Base-by-base conservation (phyloP, 2,329 filamentous ascomycete genomes). In the Penicillium sp. region DNA sequence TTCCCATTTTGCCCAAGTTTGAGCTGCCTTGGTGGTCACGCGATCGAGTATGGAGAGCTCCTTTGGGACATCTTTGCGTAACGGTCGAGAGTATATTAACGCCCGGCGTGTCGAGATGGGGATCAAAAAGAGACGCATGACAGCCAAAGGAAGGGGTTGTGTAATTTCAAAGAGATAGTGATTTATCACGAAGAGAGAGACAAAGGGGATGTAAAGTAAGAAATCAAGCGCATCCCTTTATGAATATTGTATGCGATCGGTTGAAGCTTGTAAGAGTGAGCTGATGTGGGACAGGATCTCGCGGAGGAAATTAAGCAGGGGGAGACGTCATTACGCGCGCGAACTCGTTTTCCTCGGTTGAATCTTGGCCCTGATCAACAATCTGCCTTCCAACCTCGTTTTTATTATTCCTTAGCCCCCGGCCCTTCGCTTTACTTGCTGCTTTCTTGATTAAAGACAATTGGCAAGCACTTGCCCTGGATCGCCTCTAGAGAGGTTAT, bases 71-170 rank as follows among this genome's bases (percentile, higher is more conserved):
- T 85, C 79, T 52, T 81, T 76, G 68, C 86, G 82, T 61, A 90
- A 79, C 63, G 89, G 88, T 71, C 96, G 90, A 76, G 91, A 96
- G 81, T 96, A 98, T 69, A 99, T 87, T 61, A 99, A 86, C 51
- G 91, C 93, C 70, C 93, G 89, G 71, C 90, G 87, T 64, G 92
- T 96, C 58, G 93, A 96, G 68, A 99, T 89, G 61, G 95, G 95
- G 56, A 99, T 85, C 63, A 99, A 87, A 78, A 92, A 96, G 76
- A 99, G 84, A 74, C 92, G 90, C 95, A 99, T 98, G 59, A 72
- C 77, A 68, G 62, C 61, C 59, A 49, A 48, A 35, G 52, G 50
- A 26, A 37, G 27, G 16, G 42, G 33, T 21, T 33, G 52, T 19
- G 4, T 37, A 31, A n/a, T 37, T 16, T 43, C 11, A 27, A 39